phyloP scores from a whole-genome alignment of 305 asterid species.

The Coffea humblotiana region DNA sequence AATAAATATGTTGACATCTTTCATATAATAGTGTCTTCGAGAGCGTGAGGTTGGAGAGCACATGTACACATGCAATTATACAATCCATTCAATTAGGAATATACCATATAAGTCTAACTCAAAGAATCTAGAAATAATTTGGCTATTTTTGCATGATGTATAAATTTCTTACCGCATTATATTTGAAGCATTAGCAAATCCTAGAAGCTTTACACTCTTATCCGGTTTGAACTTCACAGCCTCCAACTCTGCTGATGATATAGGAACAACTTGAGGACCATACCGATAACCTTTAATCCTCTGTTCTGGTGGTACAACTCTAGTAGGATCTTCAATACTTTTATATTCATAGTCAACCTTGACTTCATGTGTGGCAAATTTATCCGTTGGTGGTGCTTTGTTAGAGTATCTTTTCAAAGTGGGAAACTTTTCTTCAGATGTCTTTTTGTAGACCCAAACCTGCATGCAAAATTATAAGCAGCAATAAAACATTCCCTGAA shows the following conservation, averaged over 20 bases:
- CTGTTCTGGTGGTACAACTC: slow-evolving; percentile 92
- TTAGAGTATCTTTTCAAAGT: slow-evolving; percentile 88
- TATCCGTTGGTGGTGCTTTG: slow-evolving; percentile 83
- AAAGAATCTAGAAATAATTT: slow-evolving; percentile 12
- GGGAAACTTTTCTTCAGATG: slow-evolving; percentile 89
- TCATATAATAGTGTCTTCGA: slow-evolving; percentile 83
- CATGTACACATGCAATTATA: slow-evolving; percentile 18
- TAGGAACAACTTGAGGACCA: slow-evolving; percentile 92
- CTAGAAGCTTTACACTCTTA: slow-evolving; percentile 90
- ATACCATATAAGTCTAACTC: slow-evolving; percentile 16
- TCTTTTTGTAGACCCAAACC: slow-evolving; percentile 99
- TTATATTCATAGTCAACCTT: slow-evolving; percentile 81
- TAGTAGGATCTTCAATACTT: slow-evolving; percentile 53
- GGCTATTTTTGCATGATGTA: not conserved
- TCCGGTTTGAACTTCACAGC: slow-evolving; percentile 95
- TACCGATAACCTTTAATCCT: slow-evolving; percentile 91
- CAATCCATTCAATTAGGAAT: slow-evolving; percentile 11
- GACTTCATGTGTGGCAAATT: slow-evolving; percentile 85
- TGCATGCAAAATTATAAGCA: slow-evolving; percentile 26
- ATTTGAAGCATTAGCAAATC: slow-evolving; percentile 81
- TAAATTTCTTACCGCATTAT: slow-evolving; percentile 63
- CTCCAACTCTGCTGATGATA: slow-evolving; percentile 87
- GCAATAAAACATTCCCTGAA: slow-evolving; percentile 11
- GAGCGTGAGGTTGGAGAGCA: slow-evolving; percentile 29
- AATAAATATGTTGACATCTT: slow-evolving; percentile 86